phyloP scores from a whole-genome alignment of 2,329 filamentous ascomycete genomes.

The Paecilomyces sp. region DNA sequence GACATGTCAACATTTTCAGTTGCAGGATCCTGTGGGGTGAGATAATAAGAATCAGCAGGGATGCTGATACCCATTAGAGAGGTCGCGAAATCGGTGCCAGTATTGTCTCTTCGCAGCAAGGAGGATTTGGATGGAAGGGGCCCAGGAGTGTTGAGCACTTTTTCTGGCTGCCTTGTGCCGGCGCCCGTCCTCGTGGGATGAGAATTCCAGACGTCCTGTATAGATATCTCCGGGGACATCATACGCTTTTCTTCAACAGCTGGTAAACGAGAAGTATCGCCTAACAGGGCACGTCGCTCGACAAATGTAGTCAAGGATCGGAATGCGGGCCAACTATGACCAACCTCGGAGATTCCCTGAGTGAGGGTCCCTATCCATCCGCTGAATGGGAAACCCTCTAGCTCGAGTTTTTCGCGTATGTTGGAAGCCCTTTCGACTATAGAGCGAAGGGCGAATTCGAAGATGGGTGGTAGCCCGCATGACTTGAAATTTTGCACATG shows the following conservation, averaged over 20 bases:
- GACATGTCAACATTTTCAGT: slow-evolving; percentile 21
- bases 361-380: slow-evolving; percentile 27
- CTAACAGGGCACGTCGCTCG: slow-evolving; percentile 17
- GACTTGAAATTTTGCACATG: slow-evolving; percentile 31
- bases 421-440: slow-evolving; percentile 27
- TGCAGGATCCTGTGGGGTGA: slow-evolving; percentile 23
- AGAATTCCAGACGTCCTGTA: neutral
- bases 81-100: slow-evolving; percentile 16
- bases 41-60: slow-evolving; percentile 22
- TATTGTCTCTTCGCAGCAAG: slow-evolving; percentile 5
- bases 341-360: slow-evolving; percentile 19
- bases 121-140: slow-evolving; percentile 1
- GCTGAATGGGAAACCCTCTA: slow-evolving; percentile 25
- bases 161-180: neutral
- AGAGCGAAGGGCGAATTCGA: slow-evolving; percentile 28
- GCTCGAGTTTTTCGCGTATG: slow-evolving; percentile 20
- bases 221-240: neutral
- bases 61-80: slow-evolving; percentile 26
- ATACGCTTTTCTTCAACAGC: neutral
- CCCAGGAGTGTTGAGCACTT: neutral
- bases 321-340: slow-evolving; percentile 27
- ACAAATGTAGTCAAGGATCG: slow-evolving; percentile 21
- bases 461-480: slow-evolving; percentile 30
- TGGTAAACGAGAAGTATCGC: neutral
- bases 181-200: neutral